phyloP scores from a whole-genome alignment of 345 rosid genomes.

The Arabidopsis thaliana region DNA sequence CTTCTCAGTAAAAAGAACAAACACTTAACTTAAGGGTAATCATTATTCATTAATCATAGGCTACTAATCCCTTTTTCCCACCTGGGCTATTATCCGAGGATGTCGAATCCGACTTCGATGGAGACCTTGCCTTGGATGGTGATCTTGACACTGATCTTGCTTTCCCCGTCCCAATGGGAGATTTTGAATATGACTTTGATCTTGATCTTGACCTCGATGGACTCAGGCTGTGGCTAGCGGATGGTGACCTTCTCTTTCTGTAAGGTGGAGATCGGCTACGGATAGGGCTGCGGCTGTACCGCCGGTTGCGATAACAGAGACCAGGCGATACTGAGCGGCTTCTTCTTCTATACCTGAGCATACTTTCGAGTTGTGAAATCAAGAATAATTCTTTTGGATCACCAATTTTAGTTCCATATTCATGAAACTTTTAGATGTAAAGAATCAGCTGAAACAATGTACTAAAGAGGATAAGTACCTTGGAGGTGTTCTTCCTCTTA shows the following conservation, averaged over 20 bases:
- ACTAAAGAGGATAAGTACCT: slow-evolving; percentile 53
- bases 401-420: neutral
- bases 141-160: slow-evolving; percentile 53
- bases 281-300: slow-evolving; percentile 61
- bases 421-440: neutral
- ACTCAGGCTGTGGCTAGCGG: slow-evolving; percentile 64
- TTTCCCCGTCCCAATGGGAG: slow-evolving; percentile 60
- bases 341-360: slow-evolving; percentile 77
- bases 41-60: slow-evolving; percentile 53
- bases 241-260: slow-evolving; percentile 58
- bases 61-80: slow-evolving; percentile 68
- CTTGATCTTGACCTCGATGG: slow-evolving; percentile 59
- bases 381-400: neutral
- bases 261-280: slow-evolving; percentile 58
- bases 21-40: neutral
- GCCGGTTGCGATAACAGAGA: slow-evolving; percentile 60
- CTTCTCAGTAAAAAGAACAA: neutral
- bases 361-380: slow-evolving; percentile 33
- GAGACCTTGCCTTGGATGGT: slow-evolving; percentile 59
- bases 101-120: slow-evolving; percentile 60
- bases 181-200: slow-evolving; percentile 65
- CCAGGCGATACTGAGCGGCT: slow-evolving; percentile 72
- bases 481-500: slow-evolving; percentile 84
- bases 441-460: slow-evolving; percentile 1
- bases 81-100: slow-evolving; percentile 69